These are phyloP conservation scores for Termitomyces sp. DNA, from an alignment of 768 basidiomycete genomes.

Conservation along the genomic window DNA sequence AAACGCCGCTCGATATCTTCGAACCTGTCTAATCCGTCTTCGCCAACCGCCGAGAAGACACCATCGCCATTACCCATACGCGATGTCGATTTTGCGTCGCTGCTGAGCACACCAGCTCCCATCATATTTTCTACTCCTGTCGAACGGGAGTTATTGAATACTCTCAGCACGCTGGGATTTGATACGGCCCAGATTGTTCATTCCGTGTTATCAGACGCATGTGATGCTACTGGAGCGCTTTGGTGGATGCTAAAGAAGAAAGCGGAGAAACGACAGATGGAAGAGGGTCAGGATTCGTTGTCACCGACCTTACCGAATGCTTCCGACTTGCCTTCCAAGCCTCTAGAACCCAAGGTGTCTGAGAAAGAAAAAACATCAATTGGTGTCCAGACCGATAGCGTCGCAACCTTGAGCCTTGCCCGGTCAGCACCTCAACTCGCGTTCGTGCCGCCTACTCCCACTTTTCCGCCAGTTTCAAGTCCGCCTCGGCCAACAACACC, in stretches of 20 bases:
- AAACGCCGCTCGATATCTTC: conserved; percentile 96
- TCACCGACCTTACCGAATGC: conserved; percentile 1
- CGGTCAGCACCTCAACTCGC: conserved; percentile 56
- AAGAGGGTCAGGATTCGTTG: conserved; percentile 20
- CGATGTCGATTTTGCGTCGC: conserved; percentile 54
- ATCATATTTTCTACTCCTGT: conserved; percentile 83
- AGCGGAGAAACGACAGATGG: conserved; percentile 51
- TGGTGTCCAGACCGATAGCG: conserved; percentile 43
- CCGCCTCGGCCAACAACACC: conserved; percentile 49
- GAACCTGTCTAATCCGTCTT: conserved; percentile 60
- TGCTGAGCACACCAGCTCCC: conserved; percentile 61
- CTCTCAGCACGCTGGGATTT: conserved; percentile 71
- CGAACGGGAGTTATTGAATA: conserved; percentile 77
- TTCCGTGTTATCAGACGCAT: conserved; percentile 86
- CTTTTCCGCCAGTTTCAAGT: conserved; percentile 40
- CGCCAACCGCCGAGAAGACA: conserved; percentile 43
- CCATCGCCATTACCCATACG: conserved; percentile 31
- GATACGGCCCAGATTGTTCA: conserved; percentile 96
- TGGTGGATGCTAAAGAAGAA: conserved; percentile 97
- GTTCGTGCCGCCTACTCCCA: conserved; percentile 76
- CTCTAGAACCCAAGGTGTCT: conserved; percentile 17
- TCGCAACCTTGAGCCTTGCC: conserved; percentile 21
- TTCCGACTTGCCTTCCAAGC: conserved; percentile 5
- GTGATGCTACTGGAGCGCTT: conserved; percentile 82
- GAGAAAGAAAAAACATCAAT: conserved; percentile 26